These are phyloP conservation scores for Kuraishia piskuri DNA, from an alignment of 805 yeast species.

Conservation along the genomic window DNA sequence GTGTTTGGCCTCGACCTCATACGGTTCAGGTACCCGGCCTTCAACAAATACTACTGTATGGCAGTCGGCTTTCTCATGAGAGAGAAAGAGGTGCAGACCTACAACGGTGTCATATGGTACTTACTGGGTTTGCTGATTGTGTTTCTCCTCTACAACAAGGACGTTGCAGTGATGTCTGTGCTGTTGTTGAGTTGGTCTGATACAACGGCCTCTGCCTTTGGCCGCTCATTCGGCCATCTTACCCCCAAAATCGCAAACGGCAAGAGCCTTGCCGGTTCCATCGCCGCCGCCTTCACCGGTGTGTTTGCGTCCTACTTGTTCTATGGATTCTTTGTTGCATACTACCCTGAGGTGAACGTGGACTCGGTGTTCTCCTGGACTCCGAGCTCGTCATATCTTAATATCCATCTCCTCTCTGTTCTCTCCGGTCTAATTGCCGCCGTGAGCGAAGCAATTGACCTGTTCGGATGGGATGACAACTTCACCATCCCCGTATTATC, in stretches of 20 bases:
- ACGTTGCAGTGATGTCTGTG: constrained; percentile 68
- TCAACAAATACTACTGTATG: constrained; percentile 61
- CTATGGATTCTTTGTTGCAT: constrained; percentile 70
- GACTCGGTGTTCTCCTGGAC: constrained; percentile 57
- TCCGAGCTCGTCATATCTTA: constrained; percentile 47
- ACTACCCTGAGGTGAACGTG: constrained; percentile 40
- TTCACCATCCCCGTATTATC: constrained; percentile 89
- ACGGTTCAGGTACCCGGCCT: constrained; percentile 50
- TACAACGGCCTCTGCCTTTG: constrained; percentile 92
- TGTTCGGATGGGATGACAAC: constrained; percentile 81
- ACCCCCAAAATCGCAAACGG: constrained; percentile 69
- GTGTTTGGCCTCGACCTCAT: constrained; percentile 59
- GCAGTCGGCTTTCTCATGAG: constrained; percentile 78
- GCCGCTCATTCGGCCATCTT: constrained; percentile 75
- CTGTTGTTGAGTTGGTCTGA: constrained; percentile 92
- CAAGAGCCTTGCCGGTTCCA: constrained; percentile 84
- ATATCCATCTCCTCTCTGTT: constrained; percentile 43
- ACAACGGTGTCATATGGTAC: constrained; percentile 87
- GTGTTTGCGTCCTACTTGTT: constrained; percentile 52
- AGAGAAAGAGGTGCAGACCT: constrained; percentile 57
- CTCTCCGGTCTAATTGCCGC: constrained; percentile 79
- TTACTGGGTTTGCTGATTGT: constrained; percentile 70
- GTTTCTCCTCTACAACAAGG: constrained; percentile 66
- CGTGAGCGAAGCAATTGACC: constrained; percentile 73
- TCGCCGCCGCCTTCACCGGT: constrained; percentile 80